These are phyloP conservation scores for Tetradesmus lagerheimii DNA, from an alignment of 139 green algal species.

Conservation along the genomic window DNA sequence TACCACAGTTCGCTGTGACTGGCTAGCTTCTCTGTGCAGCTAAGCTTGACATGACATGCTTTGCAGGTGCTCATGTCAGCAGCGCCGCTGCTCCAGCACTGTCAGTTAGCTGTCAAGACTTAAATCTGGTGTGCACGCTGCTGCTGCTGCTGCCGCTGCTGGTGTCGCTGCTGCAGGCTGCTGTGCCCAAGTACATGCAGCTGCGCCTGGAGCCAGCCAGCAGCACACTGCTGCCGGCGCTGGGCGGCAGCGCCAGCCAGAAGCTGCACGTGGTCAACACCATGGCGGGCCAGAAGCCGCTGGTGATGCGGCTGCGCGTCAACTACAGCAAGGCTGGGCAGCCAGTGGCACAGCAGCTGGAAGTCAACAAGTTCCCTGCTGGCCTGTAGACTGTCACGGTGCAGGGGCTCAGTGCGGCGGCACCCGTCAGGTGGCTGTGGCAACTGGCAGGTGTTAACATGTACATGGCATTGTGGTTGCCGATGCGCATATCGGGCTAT, in stretches of 20 bases:
- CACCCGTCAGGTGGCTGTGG: neutral
- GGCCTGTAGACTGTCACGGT: slow-evolving; percentile 54
- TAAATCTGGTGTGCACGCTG: neutral
- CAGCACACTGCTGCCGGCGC: slow-evolving; percentile 60
- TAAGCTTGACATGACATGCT: too few relatives aligned
- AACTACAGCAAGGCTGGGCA: slow-evolving; percentile 62
- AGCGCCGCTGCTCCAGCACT: too few relatives aligned
- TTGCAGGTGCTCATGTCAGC: too few relatives aligned
- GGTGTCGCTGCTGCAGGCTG: slow-evolving; percentile 75
- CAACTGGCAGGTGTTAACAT: neutral
- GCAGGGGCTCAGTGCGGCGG: neutral
- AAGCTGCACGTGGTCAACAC: slow-evolving; percentile 87
- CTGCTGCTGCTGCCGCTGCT: neutral
- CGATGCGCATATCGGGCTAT: neutral
- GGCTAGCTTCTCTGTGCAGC: too few relatives aligned
- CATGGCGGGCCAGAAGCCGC: slow-evolving; percentile 79
- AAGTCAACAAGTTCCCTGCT: slow-evolving; percentile 79
- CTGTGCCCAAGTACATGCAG: slow-evolving; percentile 91
- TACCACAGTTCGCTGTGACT: too few relatives aligned
- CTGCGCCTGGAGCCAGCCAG: slow-evolving; percentile 80
- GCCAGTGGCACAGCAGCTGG: slow-evolving; percentile 65
- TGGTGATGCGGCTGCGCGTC: slow-evolving; percentile 89
- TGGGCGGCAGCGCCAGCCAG: slow-evolving; percentile 71
- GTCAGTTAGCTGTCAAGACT: too few relatives aligned
- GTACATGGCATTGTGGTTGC: neutral